Conservation (phyloP, 2,329 filamentous ascomycete genomes). For the Neonectria punicea region DNA sequence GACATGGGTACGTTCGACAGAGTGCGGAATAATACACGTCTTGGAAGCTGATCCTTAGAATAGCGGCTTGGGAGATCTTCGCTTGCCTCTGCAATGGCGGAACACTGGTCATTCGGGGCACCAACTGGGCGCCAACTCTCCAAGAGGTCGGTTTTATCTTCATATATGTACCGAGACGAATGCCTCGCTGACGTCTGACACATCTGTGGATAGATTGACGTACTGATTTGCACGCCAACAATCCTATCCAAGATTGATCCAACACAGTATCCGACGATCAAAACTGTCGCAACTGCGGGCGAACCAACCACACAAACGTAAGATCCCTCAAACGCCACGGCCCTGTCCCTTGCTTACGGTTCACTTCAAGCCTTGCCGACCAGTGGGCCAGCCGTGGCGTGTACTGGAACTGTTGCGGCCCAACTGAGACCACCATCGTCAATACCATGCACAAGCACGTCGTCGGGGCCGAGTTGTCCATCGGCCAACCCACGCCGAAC, state of each 20-base stretch:
- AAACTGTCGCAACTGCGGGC: slow-evolving; percentile 64
- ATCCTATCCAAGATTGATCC: slow-evolving; percentile 62
- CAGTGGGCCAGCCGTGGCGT: slow-evolving; percentile 61
- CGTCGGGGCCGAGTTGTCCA: slow-evolving; percentile 58
- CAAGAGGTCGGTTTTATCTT: slow-evolving; percentile 50
- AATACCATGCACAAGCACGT: slow-evolving; percentile 66
- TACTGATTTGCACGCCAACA: slow-evolving; percentile 65
- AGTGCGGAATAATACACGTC: neutral
- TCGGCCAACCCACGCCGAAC: slow-evolving; percentile 66
- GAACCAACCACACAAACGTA: slow-evolving; percentile 61
- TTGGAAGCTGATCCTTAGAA: slow-evolving; percentile 22
- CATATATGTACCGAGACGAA: neutral
- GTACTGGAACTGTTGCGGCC: slow-evolving; percentile 68
- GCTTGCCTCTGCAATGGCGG: slow-evolving; percentile 67
- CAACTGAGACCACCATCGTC: slow-evolving; percentile 69
- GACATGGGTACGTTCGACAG: slow-evolving; percentile 64
- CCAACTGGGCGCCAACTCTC: slow-evolving; percentile 59
- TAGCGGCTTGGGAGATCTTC: slow-evolving; percentile 71
- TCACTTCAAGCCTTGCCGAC: slow-evolving; percentile 57
- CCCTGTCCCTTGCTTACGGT: slow-evolving; percentile 20
- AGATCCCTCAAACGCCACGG: neutral
- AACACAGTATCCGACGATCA: slow-evolving; percentile 60
- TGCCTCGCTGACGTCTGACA: slow-evolving; percentile 7
- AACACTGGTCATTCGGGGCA: slow-evolving; percentile 63
- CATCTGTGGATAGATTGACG: slow-evolving; percentile 55